Percentiles rank a stretch among this genome's conserved stretches.
phyloP scores from a whole-genome alignment of 495 filamentous ascomycete genomes.

The Penicillium paxilli region DNA sequence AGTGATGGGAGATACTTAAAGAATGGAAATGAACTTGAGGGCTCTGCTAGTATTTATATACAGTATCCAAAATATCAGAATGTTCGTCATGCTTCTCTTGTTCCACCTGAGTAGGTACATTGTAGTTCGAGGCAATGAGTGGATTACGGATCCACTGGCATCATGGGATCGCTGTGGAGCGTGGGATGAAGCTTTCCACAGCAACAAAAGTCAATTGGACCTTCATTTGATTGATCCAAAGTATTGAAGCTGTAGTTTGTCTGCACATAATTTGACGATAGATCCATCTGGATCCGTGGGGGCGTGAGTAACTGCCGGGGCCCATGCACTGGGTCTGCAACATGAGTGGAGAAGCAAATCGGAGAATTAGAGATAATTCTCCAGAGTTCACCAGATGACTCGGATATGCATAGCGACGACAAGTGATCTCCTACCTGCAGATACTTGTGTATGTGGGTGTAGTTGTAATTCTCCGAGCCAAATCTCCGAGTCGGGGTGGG shows the following conservation, averaged over 20 bases:
- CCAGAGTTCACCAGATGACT: not conserved
- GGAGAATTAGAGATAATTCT: conserved; percentile 11
- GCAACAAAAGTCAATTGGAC: not conserved
- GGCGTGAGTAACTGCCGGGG: not conserved
- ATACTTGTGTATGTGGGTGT: not conserved
- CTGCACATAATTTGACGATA: no score
- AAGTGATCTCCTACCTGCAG: not conserved
- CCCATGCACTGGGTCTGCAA: not conserved
- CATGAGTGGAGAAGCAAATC: not conserved
- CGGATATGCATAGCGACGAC: not conserved
- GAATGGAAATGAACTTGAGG: no score
- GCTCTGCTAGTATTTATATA: not conserved
- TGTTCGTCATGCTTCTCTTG: not conserved
- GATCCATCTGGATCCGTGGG: no score
- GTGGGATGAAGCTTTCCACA: not conserved
- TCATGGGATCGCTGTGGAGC: not conserved
- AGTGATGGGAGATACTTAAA: not conserved
- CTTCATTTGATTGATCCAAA: not conserved
- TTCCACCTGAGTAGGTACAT: not conserved
- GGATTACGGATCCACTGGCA: no score
- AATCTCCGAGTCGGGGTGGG: conserved; percentile 18
- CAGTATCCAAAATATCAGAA: not conserved
- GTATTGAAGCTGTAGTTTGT: not conserved
- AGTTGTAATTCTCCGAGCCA: conserved; percentile 23
- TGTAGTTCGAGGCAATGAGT: no score